These are phyloP conservation scores for Corinectria fuckeliana DNA, from an alignment of 2,329 filamentous ascomycete species.

Conservation along the genomic window DNA sequence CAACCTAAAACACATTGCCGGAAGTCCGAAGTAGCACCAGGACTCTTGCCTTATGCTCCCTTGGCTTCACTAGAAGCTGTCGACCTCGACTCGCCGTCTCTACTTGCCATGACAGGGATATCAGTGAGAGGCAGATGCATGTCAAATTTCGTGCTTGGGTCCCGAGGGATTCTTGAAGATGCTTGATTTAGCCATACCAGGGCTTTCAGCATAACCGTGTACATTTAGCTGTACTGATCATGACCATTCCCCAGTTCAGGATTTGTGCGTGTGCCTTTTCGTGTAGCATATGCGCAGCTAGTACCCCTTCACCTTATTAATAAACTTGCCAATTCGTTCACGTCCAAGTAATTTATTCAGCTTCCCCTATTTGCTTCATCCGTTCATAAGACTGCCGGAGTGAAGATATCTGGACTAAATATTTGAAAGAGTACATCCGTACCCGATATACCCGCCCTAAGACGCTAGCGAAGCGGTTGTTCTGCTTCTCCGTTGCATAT, in stretches of 20 bases:
- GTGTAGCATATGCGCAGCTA: not conserved
- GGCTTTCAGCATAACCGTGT: not conserved
- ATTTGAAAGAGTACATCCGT: too few relatives aligned
- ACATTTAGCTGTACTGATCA: slow-evolving; percentile 3
- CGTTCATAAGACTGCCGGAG: too few relatives aligned
- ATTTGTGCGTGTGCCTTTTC: not conserved
- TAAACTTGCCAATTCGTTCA: not conserved
- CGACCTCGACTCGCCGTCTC: not conserved
- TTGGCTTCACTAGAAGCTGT: not conserved
- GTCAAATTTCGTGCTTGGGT: not conserved
- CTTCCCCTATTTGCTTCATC: too few relatives aligned
- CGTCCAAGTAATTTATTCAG: too few relatives aligned
- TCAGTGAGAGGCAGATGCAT: not conserved
- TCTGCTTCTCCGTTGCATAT: too few relatives aligned
- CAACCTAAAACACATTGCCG: not conserved
- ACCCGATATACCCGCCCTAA: too few relatives aligned
- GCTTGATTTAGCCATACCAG: not conserved
- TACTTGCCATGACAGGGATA: not conserved
- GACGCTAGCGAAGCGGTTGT: too few relatives aligned
- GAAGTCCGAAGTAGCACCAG: not conserved
- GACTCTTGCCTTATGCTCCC: not conserved
- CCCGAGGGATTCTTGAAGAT: not conserved
- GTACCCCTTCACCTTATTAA: not conserved
- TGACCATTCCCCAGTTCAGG: not conserved
- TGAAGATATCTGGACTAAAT: too few relatives aligned